Percentiles rank a stretch among this genome's conserved stretches.
Evolutionary conservation across 371 early-diverging fungal genomes (phyloP).

Genomic region (Aphelidium insulamus): DNA sequence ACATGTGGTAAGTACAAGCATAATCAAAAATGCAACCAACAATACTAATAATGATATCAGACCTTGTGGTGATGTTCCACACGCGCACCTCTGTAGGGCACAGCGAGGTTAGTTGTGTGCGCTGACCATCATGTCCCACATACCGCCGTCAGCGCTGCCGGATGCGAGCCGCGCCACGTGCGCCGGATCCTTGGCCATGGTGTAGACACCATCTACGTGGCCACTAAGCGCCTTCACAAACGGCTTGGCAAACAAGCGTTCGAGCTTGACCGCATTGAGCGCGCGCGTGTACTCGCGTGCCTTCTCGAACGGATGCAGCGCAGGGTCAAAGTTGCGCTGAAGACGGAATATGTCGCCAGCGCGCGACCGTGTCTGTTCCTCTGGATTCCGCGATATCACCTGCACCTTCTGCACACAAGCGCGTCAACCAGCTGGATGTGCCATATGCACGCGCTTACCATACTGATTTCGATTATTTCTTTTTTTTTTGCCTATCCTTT

Average conservation of each 20-base stretch:
- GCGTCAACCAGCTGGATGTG: too few relatives aligned
- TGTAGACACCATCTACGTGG: constrained; percentile 92
- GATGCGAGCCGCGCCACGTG: constrained; percentile 53
- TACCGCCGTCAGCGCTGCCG: constrained; percentile 84
- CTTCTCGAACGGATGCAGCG: constrained; percentile 80
- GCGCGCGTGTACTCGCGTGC: constrained; percentile 96
- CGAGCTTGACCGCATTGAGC: constrained; percentile 85
- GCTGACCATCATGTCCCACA: background rate
- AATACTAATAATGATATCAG: too few relatives aligned
- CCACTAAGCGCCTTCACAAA: constrained; percentile 75
- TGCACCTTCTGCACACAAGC: constrained; percentile 62
- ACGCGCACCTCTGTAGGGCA: constrained; percentile 37
- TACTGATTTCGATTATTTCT: too few relatives aligned
- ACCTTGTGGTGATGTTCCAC: constrained; percentile 54
- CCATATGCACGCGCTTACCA: too few relatives aligned
- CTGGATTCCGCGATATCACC: constrained; percentile 57
- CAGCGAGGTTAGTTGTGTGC: background rate
- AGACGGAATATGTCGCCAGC: constrained; percentile 64
- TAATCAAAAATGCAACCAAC: background rate
- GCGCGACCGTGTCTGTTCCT: constrained; percentile 58
- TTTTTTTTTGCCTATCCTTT: too few relatives aligned
- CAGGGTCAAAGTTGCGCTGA: constrained; percentile 79
- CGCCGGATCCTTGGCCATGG: constrained; percentile 74
- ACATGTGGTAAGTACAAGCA: too few relatives aligned
- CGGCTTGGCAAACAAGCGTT: constrained; percentile 95